A percentile compares a stretch with the other conserved stretches of the same genome.
Evolutionary conservation across 2,329 filamentous ascomycete genomes (phyloP).

Genomic region (Ramichloridium luteum): DNA sequence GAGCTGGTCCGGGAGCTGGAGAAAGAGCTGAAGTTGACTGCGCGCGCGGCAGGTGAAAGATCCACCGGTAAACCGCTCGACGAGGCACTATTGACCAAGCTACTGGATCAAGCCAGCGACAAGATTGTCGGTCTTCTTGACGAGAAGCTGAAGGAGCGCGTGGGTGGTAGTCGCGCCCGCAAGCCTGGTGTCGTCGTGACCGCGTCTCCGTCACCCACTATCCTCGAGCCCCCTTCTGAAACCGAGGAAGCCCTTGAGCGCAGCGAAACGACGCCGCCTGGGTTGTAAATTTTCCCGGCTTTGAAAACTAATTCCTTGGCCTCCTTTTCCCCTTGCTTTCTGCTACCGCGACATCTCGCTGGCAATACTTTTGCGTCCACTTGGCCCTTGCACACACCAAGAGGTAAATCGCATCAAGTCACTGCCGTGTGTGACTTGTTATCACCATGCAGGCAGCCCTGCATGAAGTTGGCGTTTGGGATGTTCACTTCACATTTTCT

Average conservation of each 20-base stretch:
- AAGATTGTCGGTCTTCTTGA: conserved; percentile 59
- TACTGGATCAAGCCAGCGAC: conserved; percentile 66
- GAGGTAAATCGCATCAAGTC: too few species aligned
- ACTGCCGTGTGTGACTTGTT: too few species aligned
- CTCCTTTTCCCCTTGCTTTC: too few species aligned
- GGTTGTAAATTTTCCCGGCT: background rate
- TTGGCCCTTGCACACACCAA: too few species aligned
- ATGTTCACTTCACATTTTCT: too few species aligned
- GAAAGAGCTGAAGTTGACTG: conserved; percentile 41
- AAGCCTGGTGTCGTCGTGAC: too few species aligned
- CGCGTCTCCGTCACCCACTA: background rate
- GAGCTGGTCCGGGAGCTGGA: conserved; percentile 44
- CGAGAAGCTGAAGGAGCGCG: conserved; percentile 46
- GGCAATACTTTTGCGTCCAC: too few species aligned
- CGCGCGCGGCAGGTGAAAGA: conserved; percentile 32
- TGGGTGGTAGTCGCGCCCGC: conserved; percentile 19
- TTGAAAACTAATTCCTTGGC: too few species aligned
- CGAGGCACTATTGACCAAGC: conserved; percentile 36
- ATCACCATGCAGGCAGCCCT: too few species aligned
- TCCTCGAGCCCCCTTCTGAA: background rate
- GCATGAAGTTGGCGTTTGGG: too few species aligned
- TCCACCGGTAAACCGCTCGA: conserved; percentile 29
- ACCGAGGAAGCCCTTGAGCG: background rate
- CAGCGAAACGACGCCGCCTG: background rate
- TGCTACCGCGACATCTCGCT: too few species aligned